Conservation (phyloP, 129 eudicot species). For the Lactuca sativa region DNA sequence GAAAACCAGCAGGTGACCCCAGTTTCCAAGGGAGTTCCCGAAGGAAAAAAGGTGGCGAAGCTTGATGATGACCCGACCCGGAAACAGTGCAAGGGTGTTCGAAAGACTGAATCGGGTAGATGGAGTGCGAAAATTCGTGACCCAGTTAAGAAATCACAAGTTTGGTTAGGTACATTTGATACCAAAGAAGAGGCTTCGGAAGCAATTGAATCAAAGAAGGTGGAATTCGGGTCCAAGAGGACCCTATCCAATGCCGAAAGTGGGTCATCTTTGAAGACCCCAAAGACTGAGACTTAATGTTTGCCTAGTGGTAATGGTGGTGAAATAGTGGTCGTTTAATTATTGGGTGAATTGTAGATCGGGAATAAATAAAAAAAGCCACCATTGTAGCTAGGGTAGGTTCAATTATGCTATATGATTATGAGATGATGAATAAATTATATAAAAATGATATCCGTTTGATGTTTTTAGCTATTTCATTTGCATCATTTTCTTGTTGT, state of each 20-base stretch:
- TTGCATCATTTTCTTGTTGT: no score
- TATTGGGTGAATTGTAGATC: neutral
- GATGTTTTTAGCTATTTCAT: no score
- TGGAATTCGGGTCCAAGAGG: neutral
- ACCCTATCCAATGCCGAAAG: neutral
- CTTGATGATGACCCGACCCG: constrained; percentile 7
- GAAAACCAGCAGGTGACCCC: no score
- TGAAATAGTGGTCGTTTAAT: neutral
- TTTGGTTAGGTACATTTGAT: constrained; percentile 28
- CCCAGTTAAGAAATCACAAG: neutral
- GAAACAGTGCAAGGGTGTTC: neutral
- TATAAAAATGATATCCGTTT: no score
- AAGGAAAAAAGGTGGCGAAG: neutral
- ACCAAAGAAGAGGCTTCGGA: constrained; percentile 34
- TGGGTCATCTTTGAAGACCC: neutral
- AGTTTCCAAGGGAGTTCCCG: no score
- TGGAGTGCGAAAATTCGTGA: neutral
- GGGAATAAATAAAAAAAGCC: neutral
- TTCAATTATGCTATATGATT: neutral
- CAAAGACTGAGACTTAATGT: neutral
- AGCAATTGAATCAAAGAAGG: neutral
- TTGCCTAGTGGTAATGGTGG: neutral
- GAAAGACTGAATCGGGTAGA: neutral
- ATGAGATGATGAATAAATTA: neutral
- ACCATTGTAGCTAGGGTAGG: neutral